These are phyloP conservation scores for Colletotrichum theobromicola DNA, from an alignment of 2,329 filamentous ascomycete species.

Conservation along the genomic window DNA sequence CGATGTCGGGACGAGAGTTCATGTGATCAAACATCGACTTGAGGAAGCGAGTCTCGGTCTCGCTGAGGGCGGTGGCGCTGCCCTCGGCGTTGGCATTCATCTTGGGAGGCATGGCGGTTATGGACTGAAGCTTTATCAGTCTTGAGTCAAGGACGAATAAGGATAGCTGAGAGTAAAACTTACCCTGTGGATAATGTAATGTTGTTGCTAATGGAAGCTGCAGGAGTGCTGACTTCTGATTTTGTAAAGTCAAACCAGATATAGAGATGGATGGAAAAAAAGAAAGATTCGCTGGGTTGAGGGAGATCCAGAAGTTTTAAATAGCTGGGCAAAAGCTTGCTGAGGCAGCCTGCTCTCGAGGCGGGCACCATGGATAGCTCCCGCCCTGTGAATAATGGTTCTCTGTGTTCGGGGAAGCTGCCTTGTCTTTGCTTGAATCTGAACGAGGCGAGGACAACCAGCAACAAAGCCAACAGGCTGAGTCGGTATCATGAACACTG, in stretches of 20 bases:
- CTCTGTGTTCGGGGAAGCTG: not conserved
- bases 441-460: not conserved
- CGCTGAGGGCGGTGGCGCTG: conserved; percentile 31
- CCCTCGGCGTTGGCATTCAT: conserved; percentile 25
- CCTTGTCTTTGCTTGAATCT: not conserved
- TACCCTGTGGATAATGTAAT: not conserved
- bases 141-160: not conserved
- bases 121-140: not conserved
- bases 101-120: conserved; percentile 36
- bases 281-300: not conserved
- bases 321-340: not conserved
- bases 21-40: conserved; percentile 48
- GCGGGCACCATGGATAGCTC: not conserved
- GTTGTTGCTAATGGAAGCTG: not conserved
- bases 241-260: not conserved
- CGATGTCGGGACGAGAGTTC: conserved; percentile 42
- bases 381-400: not conserved
- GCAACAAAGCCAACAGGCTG: not conserved
- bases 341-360: no score
- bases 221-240: not conserved
- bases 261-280: not conserved
- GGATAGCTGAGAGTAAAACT: not conserved
- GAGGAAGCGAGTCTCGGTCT: conserved; percentile 42
- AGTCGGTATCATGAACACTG: not conserved
- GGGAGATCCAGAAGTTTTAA: not conserved